Evolutionary conservation across 2,329 filamentous ascomycete species (phyloP).

Genomic region (Fusarium sacchari): DNA sequence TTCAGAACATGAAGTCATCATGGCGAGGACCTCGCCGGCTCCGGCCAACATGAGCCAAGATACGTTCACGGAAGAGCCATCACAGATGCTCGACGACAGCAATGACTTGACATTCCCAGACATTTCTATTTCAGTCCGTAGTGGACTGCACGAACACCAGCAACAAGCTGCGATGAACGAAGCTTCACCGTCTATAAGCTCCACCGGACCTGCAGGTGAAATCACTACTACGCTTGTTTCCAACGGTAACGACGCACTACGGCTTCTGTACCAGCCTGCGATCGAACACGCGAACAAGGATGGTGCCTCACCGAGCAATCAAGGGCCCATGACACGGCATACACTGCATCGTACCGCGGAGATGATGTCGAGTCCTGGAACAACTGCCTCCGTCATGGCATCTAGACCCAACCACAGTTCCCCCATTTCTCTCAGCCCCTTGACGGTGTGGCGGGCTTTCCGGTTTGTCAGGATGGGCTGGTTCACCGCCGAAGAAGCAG

Average conservation of each 20-base stretch:
- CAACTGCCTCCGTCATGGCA: not conserved
- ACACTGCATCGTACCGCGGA: not conserved
- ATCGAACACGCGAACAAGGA: constrained; percentile 11
- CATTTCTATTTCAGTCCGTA: not conserved
- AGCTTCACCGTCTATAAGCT: not conserved
- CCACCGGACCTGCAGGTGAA: not conserved
- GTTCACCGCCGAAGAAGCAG: constrained; percentile 64
- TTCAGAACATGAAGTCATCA: not conserved
- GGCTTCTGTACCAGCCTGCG: constrained; percentile 60
- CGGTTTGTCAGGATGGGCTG: constrained; percentile 66
- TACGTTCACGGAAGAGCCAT: not conserved
- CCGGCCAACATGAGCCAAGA: not conserved
- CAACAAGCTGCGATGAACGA: not conserved
- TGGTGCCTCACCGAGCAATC: not conserved
- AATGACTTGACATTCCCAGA: not conserved
- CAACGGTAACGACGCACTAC: constrained; percentile 63
- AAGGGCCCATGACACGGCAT: not conserved
- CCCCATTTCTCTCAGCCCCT: not conserved
- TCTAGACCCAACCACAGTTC: not conserved
- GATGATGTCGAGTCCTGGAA: not conserved
- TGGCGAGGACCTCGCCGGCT: not conserved
- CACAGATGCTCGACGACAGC: not conserved
- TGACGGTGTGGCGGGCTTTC: constrained; percentile 29
- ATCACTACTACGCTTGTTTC: constrained; percentile 57
- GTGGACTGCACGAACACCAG: not conserved